These are phyloP conservation scores for Triticum turgidum DNA, from an alignment of 176 grass and related monocot genomes.

Conservation along the genomic window DNA sequence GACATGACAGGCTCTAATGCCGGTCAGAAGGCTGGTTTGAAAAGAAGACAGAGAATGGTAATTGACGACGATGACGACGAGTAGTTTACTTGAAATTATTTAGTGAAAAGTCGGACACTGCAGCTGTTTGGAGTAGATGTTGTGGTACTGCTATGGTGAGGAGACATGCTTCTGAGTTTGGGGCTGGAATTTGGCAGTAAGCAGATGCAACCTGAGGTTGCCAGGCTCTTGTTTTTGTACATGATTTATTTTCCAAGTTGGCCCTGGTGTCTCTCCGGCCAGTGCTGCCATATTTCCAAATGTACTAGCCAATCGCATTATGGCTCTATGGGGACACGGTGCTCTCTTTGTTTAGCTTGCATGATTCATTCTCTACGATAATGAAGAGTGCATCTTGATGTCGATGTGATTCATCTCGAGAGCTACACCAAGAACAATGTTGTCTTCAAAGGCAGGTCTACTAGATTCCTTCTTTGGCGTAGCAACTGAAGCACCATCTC, in stretches of 20 bases:
- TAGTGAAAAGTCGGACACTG: neutral
- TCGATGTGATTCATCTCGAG: slow-evolving; percentile 30
- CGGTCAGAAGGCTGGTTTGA: slow-evolving; percentile 31
- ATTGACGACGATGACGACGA: slow-evolving; percentile 58
- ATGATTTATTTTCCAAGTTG: neutral
- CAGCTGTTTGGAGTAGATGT: neutral
- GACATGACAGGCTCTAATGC: neutral
- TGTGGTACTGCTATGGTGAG: neutral
- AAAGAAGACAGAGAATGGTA: slow-evolving; percentile 64
- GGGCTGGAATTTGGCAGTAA: neutral
- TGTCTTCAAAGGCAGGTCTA: slow-evolving; percentile 70
- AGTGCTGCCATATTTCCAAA: neutral
- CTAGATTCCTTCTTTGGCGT: slow-evolving; percentile 63
- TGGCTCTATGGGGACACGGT: neutral
- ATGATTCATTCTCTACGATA: neutral
- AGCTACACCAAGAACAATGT: slow-evolving; percentile 94
- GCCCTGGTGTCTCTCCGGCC: neutral
- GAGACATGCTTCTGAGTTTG: neutral
- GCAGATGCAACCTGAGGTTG: neutral
- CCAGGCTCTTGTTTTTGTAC: neutral
- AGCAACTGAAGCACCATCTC: slow-evolving; percentile 36
- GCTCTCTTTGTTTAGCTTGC: no score
- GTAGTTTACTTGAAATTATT: neutral
- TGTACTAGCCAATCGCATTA: neutral
- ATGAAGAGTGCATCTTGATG: neutral